A percentile compares a stretch with the other conserved stretches of the same genome.
Conservation (phyloP, 495 filamentous ascomycete genomes). For the Talaromyces trachyspermus region DNA sequence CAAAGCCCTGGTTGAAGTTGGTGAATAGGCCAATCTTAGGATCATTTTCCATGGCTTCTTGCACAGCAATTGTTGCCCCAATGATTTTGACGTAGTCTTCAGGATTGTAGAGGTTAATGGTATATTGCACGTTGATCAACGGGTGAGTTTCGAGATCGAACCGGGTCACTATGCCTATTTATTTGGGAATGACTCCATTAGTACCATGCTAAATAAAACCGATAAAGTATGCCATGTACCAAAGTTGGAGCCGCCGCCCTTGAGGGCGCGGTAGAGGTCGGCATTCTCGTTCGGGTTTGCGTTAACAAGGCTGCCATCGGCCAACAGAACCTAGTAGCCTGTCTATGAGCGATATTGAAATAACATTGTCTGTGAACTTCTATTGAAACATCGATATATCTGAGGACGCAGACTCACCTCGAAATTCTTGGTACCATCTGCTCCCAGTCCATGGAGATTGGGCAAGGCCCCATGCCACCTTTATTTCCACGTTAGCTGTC, state of each 20-base stretch:
- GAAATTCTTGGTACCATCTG: constrained; percentile 12
- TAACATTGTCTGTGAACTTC: too few species aligned
- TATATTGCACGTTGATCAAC: constrained; percentile 3
- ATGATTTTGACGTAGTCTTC: constrained; percentile 2
- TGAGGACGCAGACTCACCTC: constrained; percentile 11
- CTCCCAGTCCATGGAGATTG: constrained; percentile 11
- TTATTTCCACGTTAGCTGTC: background rate
- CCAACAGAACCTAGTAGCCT: constrained; percentile 45
- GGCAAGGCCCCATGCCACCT: constrained; percentile 2
- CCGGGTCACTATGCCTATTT: constrained; percentile 9
- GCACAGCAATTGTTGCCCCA: constrained; percentile 2
- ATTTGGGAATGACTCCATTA: background rate
- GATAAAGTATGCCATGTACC: constrained; percentile 8
- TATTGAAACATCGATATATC: too few species aligned
- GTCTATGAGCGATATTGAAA: too few species aligned
- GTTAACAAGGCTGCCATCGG: constrained; percentile 33
- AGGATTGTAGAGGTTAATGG: constrained; percentile 1
- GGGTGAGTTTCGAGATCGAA: constrained; percentile 6
- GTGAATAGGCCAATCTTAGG: constrained; percentile 15
- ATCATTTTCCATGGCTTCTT: constrained; percentile 1
- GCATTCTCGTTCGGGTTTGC: constrained; percentile 30
- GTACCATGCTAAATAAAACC: too few species aligned
- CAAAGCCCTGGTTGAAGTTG: constrained; percentile 13
- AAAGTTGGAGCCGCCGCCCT: constrained; percentile 23
- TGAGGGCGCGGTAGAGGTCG: constrained; percentile 24